Conservation (phyloP, 495 filamentous ascomycete genomes). For the Halenospora varia region DNA sequence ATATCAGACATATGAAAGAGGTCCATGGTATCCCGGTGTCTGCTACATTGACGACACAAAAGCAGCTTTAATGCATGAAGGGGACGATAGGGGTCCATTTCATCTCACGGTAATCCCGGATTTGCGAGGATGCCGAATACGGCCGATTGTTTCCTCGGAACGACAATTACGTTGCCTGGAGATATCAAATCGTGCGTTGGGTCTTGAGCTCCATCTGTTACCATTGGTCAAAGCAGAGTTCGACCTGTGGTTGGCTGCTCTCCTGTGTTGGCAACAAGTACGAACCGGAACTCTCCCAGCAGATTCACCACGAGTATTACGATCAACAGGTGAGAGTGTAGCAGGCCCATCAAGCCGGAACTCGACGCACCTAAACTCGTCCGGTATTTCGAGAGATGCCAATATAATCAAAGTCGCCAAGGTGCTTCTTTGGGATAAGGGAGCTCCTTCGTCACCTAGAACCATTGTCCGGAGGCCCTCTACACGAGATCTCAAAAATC, state of each 20-base stretch:
- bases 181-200: conserved; percentile 66
- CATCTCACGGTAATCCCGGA: conserved; percentile 63
- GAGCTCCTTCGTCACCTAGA: conserved; percentile 46
- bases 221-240: conserved; percentile 72
- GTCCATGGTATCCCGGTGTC: conserved; percentile 55
- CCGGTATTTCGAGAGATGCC: conserved; percentile 51
- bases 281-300: conserved; percentile 41
- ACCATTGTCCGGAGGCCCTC: conserved; percentile 40
- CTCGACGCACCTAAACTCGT: conserved; percentile 23
- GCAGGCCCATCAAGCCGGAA: conserved; percentile 10
- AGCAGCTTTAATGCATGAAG: conserved; percentile 61
- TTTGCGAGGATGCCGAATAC: conserved; percentile 81
- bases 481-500: conserved; percentile 31
- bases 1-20: conserved; percentile 51
- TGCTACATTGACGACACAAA: conserved; percentile 65
- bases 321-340: conserved; percentile 15
- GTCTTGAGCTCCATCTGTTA: conserved; percentile 66
- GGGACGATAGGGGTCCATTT: conserved; percentile 43
- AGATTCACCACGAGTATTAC: conserved; percentile 46
- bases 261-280: conserved; percentile 92
- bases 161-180: conserved; percentile 71
- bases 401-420: conserved; percentile 97
- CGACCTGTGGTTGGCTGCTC: conserved; percentile 87
- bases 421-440: conserved; percentile 85
- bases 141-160: conserved; percentile 59